These are phyloP conservation scores for Cystobasidium tubakii DNA, from an alignment of 768 basidiomycete species.

Conservation along the genomic window DNA sequence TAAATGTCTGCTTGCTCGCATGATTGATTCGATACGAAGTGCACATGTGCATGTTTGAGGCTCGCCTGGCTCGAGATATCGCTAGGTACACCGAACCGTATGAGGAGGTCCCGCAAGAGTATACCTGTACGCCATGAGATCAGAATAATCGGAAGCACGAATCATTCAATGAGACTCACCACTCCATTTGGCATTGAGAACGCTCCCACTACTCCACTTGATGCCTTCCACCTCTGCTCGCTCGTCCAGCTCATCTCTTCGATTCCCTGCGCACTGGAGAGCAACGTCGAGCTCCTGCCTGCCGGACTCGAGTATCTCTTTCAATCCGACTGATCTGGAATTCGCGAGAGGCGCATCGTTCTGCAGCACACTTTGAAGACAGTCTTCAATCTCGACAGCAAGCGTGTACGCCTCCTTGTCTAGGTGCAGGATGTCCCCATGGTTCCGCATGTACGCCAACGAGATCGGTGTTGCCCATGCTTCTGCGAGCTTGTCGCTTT, in stretches of 20 bases:
- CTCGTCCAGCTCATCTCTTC: conserved; percentile 14
- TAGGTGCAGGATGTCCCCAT: conserved; percentile 22
- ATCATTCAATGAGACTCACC: not conserved
- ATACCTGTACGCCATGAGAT: not conserved
- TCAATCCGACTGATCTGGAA: not conserved
- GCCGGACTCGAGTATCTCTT: not conserved
- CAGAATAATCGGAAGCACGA: too few species aligned
- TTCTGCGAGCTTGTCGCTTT: not conserved
- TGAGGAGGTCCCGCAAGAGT: not conserved
- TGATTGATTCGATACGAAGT: not conserved
- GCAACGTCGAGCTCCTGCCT: not conserved
- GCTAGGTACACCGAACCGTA: not conserved
- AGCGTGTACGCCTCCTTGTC: not conserved
- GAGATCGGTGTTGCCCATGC: not conserved
- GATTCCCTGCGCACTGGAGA: conserved; percentile 23
- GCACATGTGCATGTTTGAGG: conserved; percentile 7
- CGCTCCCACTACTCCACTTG: conserved; percentile 10
- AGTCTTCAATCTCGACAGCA: not conserved
- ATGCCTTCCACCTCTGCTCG: conserved; percentile 13
- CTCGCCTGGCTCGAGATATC: not conserved
- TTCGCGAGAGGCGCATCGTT: not conserved
- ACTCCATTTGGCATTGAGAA: conserved; percentile 14
- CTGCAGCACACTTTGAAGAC: not conserved
- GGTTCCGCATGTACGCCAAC: conserved; percentile 9
- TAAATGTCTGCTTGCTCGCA: conserved; percentile 20